Evolutionary conservation across 495 filamentous ascomycete genomes (phyloP).

Genomic region (Apiosordaria backusii): DNA sequence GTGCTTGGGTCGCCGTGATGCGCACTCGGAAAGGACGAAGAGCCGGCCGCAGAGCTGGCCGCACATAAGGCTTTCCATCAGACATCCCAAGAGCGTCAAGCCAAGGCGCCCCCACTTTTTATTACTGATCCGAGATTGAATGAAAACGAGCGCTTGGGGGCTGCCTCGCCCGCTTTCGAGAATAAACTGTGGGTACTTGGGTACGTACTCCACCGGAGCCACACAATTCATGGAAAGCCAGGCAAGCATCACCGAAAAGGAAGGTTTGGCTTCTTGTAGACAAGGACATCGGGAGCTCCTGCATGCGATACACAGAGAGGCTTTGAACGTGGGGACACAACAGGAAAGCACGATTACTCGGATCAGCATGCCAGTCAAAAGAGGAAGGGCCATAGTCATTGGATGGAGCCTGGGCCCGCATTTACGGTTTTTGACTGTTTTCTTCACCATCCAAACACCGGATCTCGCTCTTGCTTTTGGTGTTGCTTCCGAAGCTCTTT

Average conservation of each 20-base stretch:
- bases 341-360: neutral
- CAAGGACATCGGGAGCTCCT: neutral
- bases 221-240: neutral
- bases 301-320: neutral
- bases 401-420: neutral
- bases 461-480: neutral
- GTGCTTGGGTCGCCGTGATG: neutral
- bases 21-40: neutral
- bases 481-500: neutral
- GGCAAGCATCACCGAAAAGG: neutral
- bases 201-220: neutral
- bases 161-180: neutral
- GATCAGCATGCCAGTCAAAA: neutral
- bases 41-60: conserved; percentile 15
- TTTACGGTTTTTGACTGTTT: neutral
- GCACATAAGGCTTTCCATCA: conserved; percentile 5
- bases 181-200: neutral
- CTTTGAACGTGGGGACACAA: neutral
- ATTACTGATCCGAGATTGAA: neutral
- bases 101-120: neutral
- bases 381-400: neutral
- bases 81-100: neutral
- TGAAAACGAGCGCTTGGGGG: neutral
- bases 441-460: neutral
- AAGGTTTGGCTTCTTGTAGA: neutral